Conservation (phyloP, 768 basidiomycete species). For the Psilocybe azurescens region DNA sequence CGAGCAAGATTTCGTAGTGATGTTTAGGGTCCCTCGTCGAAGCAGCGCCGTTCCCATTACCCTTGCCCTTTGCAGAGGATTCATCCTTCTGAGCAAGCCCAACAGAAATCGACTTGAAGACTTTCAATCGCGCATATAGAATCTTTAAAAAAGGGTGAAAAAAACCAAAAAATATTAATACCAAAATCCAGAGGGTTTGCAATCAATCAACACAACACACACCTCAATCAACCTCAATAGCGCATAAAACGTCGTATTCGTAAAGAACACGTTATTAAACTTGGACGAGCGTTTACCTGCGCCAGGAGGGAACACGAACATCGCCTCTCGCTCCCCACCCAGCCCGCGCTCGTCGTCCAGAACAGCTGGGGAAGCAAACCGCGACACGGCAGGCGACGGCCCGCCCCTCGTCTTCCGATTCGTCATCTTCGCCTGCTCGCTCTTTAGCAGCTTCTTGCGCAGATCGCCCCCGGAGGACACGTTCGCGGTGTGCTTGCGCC, state of each 20-base stretch:
- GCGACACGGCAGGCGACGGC: conserved; percentile 57
- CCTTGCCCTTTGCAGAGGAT: conserved; percentile 1
- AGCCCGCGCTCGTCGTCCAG: conserved; percentile 43
- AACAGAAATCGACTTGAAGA: conserved; percentile 75
- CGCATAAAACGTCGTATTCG: conserved; percentile 88
- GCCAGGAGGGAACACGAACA: conserved; percentile 13
- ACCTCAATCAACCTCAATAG: conserved; percentile 89
- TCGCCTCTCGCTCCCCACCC: conserved; percentile 3
- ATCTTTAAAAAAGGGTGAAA: conserved; percentile 50
- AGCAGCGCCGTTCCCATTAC: conserved; percentile 26
- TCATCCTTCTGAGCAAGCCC: conserved; percentile 38
- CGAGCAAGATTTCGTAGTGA: conserved; percentile 84
- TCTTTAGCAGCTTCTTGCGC: conserved; percentile 81
- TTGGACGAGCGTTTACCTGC: conserved; percentile 32
- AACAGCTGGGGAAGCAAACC: conserved; percentile 65
- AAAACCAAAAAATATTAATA: too few species aligned
- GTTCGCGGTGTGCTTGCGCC: conserved; percentile 30
- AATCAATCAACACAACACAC: neutral
- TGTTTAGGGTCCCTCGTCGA: conserved; percentile 48
- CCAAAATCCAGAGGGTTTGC: too few species aligned
- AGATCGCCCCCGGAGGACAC: conserved; percentile 57
- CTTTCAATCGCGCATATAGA: conserved; percentile 78
- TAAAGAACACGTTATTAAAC: conserved; percentile 74
- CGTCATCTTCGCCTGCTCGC: conserved; percentile 79
- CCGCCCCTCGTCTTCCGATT: conserved; percentile 62